Conservation (phyloP, 2,329 filamentous ascomycete genomes). For the Trichoderma cornu-damae region DNA sequence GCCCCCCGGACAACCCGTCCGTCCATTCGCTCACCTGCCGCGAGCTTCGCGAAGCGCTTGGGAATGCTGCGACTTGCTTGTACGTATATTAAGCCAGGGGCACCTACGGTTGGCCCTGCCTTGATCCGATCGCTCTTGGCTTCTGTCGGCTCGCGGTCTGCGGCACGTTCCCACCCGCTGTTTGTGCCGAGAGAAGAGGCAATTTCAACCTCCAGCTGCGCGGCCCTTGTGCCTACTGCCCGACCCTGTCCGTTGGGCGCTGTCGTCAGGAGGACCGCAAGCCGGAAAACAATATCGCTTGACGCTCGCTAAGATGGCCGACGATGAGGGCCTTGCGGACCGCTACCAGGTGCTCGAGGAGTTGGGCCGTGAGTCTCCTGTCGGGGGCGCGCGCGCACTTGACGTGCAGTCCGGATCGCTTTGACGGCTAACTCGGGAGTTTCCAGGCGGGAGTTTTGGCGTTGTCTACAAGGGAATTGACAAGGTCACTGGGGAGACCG, state of each 20-base stretch:
- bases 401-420: neutral
- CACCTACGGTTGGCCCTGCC: neutral
- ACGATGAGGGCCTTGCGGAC: conserved; percentile 64
- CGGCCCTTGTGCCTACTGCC: neutral
- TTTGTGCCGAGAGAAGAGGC: neutral
- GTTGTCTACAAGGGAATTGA: conserved; percentile 97
- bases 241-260: neutral
- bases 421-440: conserved; percentile 18
- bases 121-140: conserved; percentile 10
- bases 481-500: conserved; percentile 80
- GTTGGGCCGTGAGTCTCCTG: conserved; percentile 69
- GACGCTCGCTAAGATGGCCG: conserved; percentile 42
- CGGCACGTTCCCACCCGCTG: conserved; percentile 7
- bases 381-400: neutral
- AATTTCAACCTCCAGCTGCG: neutral
- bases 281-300: conserved; percentile 6
- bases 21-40: conserved; percentile 11
- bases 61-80: neutral
- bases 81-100: conserved; percentile 1
- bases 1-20: conserved; percentile 29
- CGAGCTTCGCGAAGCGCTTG: neutral
- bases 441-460: conserved; percentile 83
- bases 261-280: neutral
- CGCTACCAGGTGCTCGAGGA: conserved; percentile 95
- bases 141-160: neutral